Evolutionary conservation across 805 yeast species (phyloP), one percentile per base, ranked within the genome.

Genomic region (Priceomyces medius): DNA sequence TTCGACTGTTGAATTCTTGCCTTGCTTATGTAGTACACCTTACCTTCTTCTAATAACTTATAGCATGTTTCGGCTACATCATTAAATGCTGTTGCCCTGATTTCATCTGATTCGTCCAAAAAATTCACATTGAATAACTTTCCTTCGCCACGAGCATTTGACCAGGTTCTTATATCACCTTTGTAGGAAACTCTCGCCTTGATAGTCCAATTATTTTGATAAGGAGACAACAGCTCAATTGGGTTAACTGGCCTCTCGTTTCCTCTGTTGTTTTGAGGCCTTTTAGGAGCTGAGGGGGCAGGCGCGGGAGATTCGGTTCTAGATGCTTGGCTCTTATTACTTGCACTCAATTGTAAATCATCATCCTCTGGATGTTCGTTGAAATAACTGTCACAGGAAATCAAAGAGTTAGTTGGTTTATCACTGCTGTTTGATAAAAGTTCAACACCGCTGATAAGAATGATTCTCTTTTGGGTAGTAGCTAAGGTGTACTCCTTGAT

Each of bases 91-190:
- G 98, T 89, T 8, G 96, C 97, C 56, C 93, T 78, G 53, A 93
- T 93, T 68, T 93, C 98, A 55, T 93, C 96, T 4, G 97, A 85
- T 60, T 93, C 96, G 60, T 93, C 99, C 43, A 91, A 67, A 44
- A 93, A 80, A 52, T 88, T 88, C 21, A 88, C 87, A 53, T 84
- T 85, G 71, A 93, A 89, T 45, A 93, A 74, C 62, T 87, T 86
- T 41, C 99, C 99, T 48, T 83, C 88, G 43, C 97, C 96, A 54
- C 82, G 77, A 47, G 79, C 83, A 54, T 87, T 88, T 39, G 87
- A 79, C 91, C 91, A 93, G 27, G 87, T 86, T 63, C 88, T 82
- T 51, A 91, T 75, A 46, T 88, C 97, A 42, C 91, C 81, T 63
- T 91, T 93, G 62, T 76, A 82, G 1, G 95, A 82, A 19, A 89